Evolutionary conservation across 1,284 basidiomycete species (phyloP), one percentile per base, ranked within the genome.

Genomic region (Golubevia sp.): DNA sequence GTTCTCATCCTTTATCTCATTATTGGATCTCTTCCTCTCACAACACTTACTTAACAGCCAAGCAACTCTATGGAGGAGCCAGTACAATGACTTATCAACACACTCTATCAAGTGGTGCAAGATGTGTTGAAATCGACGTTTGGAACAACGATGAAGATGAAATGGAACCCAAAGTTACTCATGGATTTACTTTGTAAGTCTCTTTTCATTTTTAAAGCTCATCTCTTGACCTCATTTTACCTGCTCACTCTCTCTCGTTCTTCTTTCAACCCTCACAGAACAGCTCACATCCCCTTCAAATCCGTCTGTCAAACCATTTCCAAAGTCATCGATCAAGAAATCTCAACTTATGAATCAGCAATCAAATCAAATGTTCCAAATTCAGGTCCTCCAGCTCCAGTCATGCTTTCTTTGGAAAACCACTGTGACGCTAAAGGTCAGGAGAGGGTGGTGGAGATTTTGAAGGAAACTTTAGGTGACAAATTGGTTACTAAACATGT

Each of bases 81-180:
- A 89, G 88, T 5, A 85, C 88, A 1, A 84, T 85, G 1, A 86
- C 86, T 0, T 90, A 90, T 73, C 86, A 85, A 2, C 86, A 89
- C 64, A 88, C 89, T 49, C 82, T 90, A 15, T 83, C 83, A 25
- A 85, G 87, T 3, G 85, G 86, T 53, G 88, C 86, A 3, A 86
- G 88, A 44, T 90, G 89, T 72, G 88, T 91, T 82, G 90, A 91
- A 77, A 89, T 90, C 62, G 90, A 91, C 70, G 89, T 89, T 15
- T 91, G 90, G 90, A 86, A 88, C 11, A 64, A 71, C 15, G 75
- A 77, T 0, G 57, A 68, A 23, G 86, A 87, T 3, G 84, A 85
- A 1, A 83, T 86, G 52, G 88, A 87, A 11, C 86, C 87, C 25
- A 84, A 89, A 58, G 89, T 90, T 34, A 90, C 88, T 0, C 89